A percentile compares a stretch with the other conserved stretches of the same genome.
phyloP scores from a whole-genome alignment of 768 basidiomycete species.

The Naematelia encephala region DNA sequence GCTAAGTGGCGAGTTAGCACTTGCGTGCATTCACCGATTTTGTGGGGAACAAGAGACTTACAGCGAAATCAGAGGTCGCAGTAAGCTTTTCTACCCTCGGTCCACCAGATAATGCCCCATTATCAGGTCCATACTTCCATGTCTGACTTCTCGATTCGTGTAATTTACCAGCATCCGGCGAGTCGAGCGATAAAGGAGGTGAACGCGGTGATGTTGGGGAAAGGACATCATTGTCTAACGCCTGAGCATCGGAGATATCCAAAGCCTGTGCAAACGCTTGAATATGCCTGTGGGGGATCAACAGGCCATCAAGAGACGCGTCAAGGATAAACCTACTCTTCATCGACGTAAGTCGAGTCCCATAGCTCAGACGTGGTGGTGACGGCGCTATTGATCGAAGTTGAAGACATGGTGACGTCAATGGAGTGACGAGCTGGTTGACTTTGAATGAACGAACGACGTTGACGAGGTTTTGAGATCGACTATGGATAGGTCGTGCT shows the following conservation, averaged over 20 bases:
- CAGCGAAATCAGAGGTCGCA: constrained; percentile 52
- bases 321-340: constrained; percentile 59
- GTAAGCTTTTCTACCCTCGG: constrained; percentile 48
- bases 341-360: constrained; percentile 64
- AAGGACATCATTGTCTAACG: constrained; percentile 26
- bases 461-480: no score
- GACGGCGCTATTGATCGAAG: neutral
- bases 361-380: constrained; percentile 44
- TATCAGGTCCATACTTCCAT: constrained; percentile 38
- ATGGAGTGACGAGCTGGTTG: no score
- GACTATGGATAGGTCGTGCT: no score
- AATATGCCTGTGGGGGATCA: constrained; percentile 58
- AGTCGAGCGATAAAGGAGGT: neutral
- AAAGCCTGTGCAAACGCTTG: constrained; percentile 75
- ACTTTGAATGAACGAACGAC: no score
- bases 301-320: neutral
- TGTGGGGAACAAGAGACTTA: constrained; percentile 53
- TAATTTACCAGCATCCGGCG: neutral
- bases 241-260: constrained; percentile 57
- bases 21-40: no score
- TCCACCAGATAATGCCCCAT: constrained; percentile 11
- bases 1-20: constrained; percentile 53
- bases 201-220: constrained; percentile 25
- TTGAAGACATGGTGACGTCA: constrained; percentile 8
- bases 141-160: constrained; percentile 2